Evolutionary conservation across 768 basidiomycete genomes (phyloP), one percentile per base, ranked within the genome.

Genomic region (Sutorius australiensis): DNA sequence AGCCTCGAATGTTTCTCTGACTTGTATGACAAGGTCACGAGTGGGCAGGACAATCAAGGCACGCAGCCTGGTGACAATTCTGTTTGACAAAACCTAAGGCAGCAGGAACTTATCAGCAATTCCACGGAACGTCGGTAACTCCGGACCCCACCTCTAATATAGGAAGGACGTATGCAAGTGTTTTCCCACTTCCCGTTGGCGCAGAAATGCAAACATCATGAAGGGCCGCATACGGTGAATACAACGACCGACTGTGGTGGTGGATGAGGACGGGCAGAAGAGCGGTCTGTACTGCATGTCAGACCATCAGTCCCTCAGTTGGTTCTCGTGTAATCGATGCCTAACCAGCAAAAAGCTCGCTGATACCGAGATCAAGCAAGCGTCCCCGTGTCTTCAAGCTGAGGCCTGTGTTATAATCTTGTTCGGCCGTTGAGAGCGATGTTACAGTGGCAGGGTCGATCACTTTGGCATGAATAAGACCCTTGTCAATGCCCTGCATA

Each of bases 101-200:
- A 43, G 21, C 34, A 34, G 16, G 11, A 31, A 37, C 17, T 24
- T 24, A 11, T 59, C 34, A 56, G 39, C n/a, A 43, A 33, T 19
- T 21, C 13, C 31, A 19, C 21, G 7, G 3, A 24, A 16, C 10
- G 27, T 30, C 13, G 21, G 30, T 37, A 1, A 33, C 21, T 36
- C 14, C 47, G 30, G 13, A 31, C 49, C 72, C 53, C 52, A 88
- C 92, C 78, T 97, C 92, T 30, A 97, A 77, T 50, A 98, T 89
- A 1, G 97, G 97, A 32, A 98, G 72, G 1, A 86, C 90, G 72
- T 99, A 99, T n/a, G 92, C 90, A 28, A 99, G 77, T 0, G 95
- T 99, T 70, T 99, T 99, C 0, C 97, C 97, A 60, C 94, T 97
- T 21, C 97, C 97, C 0, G 97, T 99, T 0, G 97, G 97, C 1